A percentile compares a stretch with the other conserved stretches of the same genome.
Evolutionary conservation across 768 basidiomycete genomes (phyloP).

Genomic region (Candolleomyces efflorescens): DNA sequence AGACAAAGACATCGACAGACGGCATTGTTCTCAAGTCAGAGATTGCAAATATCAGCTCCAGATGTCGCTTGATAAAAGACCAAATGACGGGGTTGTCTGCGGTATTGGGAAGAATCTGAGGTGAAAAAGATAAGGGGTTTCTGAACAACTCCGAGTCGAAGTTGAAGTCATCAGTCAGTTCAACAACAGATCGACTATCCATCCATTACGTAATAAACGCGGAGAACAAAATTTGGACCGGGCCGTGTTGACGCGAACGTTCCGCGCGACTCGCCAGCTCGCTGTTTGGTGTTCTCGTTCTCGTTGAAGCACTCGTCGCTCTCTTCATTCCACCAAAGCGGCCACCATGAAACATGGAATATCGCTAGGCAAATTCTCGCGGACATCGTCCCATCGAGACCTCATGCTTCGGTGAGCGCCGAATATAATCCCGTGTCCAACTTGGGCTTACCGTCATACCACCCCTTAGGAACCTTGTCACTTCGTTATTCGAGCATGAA

Average conservation of each 20-base stretch:
- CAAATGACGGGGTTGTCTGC: too few relatives aligned
- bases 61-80: too few relatives aligned
- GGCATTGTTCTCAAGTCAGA: too few relatives aligned
- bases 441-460: slow-evolving; percentile 9
- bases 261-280: not conserved
- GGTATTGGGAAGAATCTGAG: too few relatives aligned
- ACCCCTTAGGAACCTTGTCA: slow-evolving; percentile 91
- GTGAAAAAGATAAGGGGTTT: too few relatives aligned
- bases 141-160: too few relatives aligned
- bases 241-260: not conserved
- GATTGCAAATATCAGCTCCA: too few relatives aligned
- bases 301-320: not conserved
- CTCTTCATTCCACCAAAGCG: not conserved
- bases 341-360: slow-evolving; percentile 86
- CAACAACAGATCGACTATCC: too few relatives aligned
- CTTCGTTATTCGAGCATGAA: slow-evolving; percentile 91
- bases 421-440: not conserved
- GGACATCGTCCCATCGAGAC: slow-evolving; percentile 88
- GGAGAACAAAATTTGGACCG: not conserved
- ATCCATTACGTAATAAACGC: slow-evolving; percentile 3
- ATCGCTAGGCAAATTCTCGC: slow-evolving; percentile 87
- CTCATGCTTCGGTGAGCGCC: slow-evolving; percentile 79
- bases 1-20: too few relatives aligned
- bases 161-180: too few relatives aligned
- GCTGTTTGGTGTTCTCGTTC: slow-evolving; percentile 1